phyloP scores from a whole-genome alignment of 1,139 yeast species.

The Debaryomycetaceae sp. region DNA sequence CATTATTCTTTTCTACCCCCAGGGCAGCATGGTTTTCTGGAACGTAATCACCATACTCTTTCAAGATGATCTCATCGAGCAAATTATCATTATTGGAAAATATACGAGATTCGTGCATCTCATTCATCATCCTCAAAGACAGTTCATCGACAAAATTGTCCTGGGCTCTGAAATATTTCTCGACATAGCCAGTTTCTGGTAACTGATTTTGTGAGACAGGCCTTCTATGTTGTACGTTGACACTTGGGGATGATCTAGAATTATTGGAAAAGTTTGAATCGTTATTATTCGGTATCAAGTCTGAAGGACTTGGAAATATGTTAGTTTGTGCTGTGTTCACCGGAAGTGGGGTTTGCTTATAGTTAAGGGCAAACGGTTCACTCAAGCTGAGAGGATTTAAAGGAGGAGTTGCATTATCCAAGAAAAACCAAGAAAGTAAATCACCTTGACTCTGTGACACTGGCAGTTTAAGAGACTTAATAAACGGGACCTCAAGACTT shows the following conservation, averaged over 20 bases:
- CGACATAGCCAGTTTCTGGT: background rate
- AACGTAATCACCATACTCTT: background rate
- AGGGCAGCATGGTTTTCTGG: background rate
- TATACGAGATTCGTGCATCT: slow-evolving; percentile 30
- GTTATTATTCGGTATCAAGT: background rate
- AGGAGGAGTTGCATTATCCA: slow-evolving; percentile 16
- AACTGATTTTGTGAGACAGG: background rate
- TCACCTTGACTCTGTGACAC: slow-evolving; percentile 29
- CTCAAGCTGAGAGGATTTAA: background rate
- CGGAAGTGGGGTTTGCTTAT: background rate
- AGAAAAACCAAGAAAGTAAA: slow-evolving; percentile 40
- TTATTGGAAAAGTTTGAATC: background rate
- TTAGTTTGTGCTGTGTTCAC: background rate
- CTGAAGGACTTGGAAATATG: background rate
- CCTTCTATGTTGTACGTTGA: background rate
- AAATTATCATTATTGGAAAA: slow-evolving; percentile 39
- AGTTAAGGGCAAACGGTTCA: background rate
- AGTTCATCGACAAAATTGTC: background rate
- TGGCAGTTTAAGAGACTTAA: no score
- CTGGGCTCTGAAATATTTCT: background rate
- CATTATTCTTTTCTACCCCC: no score
- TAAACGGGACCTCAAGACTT: no score
- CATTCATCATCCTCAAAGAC: slow-evolving; percentile 9
- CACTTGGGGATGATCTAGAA: background rate
- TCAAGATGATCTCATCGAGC: slow-evolving; percentile 32